Conservation (phyloP, 2,329 filamentous ascomycete species). For the Calycina herbarum region DNA sequence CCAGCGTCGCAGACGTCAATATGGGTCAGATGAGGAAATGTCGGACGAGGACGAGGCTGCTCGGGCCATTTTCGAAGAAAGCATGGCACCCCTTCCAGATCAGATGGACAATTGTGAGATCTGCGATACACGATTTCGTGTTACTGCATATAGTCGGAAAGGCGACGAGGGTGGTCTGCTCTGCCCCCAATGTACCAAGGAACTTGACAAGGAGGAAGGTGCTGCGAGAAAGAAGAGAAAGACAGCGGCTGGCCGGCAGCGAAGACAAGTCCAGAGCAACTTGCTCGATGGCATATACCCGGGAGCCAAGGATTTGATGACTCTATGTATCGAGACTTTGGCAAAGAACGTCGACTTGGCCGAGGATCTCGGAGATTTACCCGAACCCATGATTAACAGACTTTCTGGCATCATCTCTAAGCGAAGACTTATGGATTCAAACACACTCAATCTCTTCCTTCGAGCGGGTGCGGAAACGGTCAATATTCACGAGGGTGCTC, state of each 20-base stretch:
- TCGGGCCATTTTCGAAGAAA: conserved; percentile 49
- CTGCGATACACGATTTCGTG: conserved; percentile 86
- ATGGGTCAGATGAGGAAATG: conserved; percentile 45
- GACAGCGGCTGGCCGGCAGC: conserved; percentile 52
- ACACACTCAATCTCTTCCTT: conserved; percentile 58
- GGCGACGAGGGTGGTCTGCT: conserved; percentile 84
- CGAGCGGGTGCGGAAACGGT: conserved; percentile 52
- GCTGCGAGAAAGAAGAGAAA: conserved; percentile 56
- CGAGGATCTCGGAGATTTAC: conserved; percentile 61
- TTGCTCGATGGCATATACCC: conserved; percentile 72
- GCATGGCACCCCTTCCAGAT: conserved; percentile 49
- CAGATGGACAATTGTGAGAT: conserved; percentile 87
- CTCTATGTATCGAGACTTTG: conserved; percentile 61
- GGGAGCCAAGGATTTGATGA: conserved; percentile 68
- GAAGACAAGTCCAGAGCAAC: conserved; percentile 79
- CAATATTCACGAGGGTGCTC: conserved; percentile 58
- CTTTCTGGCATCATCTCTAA: conserved; percentile 62
- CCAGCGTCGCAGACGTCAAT: conserved; percentile 48
- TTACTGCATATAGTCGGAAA: conserved; percentile 83
- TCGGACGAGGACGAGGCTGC: conserved; percentile 52
- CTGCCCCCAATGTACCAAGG: conserved; percentile 78
- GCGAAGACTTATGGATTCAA: conserved; percentile 53
- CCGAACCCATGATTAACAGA: conserved; percentile 55
- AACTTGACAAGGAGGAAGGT: conserved; percentile 66
- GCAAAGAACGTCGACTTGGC: conserved; percentile 63